Percentiles rank a stretch among this genome's conserved stretches.
Evolutionary conservation across 2,329 filamentous ascomycete genomes (phyloP).

Genomic region (Aspergillus piperis): DNA sequence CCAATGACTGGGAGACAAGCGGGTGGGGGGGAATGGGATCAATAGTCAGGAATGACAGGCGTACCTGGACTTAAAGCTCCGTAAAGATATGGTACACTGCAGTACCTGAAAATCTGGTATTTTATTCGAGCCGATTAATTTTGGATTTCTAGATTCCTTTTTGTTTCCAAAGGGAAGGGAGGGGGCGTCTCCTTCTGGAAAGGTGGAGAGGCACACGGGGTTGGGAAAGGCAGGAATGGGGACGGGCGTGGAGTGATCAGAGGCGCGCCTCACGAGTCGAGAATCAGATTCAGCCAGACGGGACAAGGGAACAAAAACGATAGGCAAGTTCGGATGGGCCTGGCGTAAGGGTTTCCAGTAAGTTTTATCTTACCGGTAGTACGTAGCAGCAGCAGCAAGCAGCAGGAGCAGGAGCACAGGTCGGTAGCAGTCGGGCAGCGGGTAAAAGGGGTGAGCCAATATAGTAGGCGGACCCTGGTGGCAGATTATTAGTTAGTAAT

Average conservation of each 20-base stretch:
- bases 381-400: slow-evolving; percentile 20
- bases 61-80: slow-evolving; percentile 27
- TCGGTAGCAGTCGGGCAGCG: neutral
- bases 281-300: slow-evolving; percentile 8
- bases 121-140: slow-evolving; percentile 14
- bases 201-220: slow-evolving; percentile 33
- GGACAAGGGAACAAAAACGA: slow-evolving; percentile 13
- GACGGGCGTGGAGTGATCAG: slow-evolving; percentile 27
- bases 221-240: slow-evolving; percentile 27
- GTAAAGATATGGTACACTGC: slow-evolving; percentile 16
- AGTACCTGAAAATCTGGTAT: slow-evolving; percentile 22
- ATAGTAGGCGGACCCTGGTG: neutral
- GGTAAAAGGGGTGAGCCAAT: neutral
- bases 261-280: slow-evolving; percentile 19
- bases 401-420: slow-evolving; percentile 3
- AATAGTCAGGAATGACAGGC: slow-evolving; percentile 20
- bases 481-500: neutral
- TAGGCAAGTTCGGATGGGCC: slow-evolving; percentile 8
- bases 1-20: slow-evolving; percentile 21
- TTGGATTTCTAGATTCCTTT: neutral
- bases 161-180: slow-evolving; percentile 2
- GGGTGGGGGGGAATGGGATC: slow-evolving; percentile 12
- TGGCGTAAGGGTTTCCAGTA: slow-evolving; percentile 19
- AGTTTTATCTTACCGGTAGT: slow-evolving; percentile 23
- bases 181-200: slow-evolving; percentile 18